Evolutionary conservation across 2,329 filamentous ascomycete genomes (phyloP).

Genomic region (Cyphellophora attinorum): DNA sequence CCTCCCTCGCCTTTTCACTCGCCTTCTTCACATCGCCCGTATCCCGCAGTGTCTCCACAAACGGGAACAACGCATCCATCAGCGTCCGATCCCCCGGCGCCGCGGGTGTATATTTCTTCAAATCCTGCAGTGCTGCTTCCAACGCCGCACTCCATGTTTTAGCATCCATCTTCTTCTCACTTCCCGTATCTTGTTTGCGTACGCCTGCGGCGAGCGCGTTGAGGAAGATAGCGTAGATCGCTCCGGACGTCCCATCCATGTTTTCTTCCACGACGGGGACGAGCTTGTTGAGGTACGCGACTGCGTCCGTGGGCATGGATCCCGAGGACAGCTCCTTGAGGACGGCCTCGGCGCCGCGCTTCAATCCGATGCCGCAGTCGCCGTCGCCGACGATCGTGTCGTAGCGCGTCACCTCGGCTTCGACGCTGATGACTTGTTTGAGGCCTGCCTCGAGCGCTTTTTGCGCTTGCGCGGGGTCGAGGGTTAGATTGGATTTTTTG

Average conservation of each 20-base stretch:
- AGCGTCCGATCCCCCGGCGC: constrained; percentile 81
- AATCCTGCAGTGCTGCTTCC: constrained; percentile 56
- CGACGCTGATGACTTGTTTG: constrained; percentile 50
- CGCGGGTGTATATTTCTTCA: constrained; percentile 81
- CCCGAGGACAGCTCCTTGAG: constrained; percentile 32
- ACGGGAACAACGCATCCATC: constrained; percentile 81
- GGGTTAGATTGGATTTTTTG: constrained; percentile 43
- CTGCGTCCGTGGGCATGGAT: constrained; percentile 44
- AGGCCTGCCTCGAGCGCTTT: constrained; percentile 47
- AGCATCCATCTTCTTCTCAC: constrained; percentile 35
- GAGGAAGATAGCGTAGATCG: constrained; percentile 78
- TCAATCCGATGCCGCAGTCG: constrained; percentile 79
- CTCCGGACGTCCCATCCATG: constrained; percentile 70
- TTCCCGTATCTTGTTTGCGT: constrained; percentile 40
- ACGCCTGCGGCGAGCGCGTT: constrained; percentile 70
- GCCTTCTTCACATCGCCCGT: constrained; percentile 62
- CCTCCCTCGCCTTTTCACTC: constrained; percentile 63
- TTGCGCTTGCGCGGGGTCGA: constrained; percentile 41
- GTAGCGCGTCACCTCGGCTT: constrained; percentile 56
- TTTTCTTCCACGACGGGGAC: constrained; percentile 55
- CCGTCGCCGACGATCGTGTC: constrained; percentile 82
- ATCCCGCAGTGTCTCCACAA: constrained; percentile 60
- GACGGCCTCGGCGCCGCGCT: constrained; percentile 68
- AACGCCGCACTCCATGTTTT: constrained; percentile 59
- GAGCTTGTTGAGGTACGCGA: constrained; percentile 51